These are phyloP conservation scores for Citrus hindsii DNA, from an alignment of 345 rosid genomes.

Conservation along the genomic window DNA sequence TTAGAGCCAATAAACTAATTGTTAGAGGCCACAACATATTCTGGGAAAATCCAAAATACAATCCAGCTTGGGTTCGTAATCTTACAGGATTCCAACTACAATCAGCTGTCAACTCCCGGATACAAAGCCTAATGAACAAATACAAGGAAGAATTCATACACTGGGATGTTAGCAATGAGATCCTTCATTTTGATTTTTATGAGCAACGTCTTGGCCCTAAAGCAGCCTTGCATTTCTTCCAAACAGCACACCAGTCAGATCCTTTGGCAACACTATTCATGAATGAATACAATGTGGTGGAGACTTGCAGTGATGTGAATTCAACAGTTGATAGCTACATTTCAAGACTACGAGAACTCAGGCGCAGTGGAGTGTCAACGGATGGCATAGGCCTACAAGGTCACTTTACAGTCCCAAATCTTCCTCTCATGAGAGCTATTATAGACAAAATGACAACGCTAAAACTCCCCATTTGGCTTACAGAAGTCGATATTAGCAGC, in stretches of 20 bases:
- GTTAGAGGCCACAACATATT: slow-evolving; percentile 88
- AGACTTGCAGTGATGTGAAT: slow-evolving; percentile 63
- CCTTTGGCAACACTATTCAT: slow-evolving; percentile 66
- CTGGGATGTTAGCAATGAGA: slow-evolving; percentile 91
- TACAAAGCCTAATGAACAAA: slow-evolving; percentile 66
- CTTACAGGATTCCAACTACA: slow-evolving; percentile 39
- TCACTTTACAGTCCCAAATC: slow-evolving; percentile 65
- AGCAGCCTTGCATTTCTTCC: slow-evolving; percentile 57
- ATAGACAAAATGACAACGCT: slow-evolving; percentile 70
- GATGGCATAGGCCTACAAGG: slow-evolving; percentile 77
- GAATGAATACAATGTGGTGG: slow-evolving; percentile 83
- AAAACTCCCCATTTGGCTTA: slow-evolving; percentile 82
- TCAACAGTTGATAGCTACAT: slow-evolving; percentile 67
- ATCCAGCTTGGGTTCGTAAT: slow-evolving; percentile 57
- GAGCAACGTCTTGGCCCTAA: slow-evolving; percentile 60
- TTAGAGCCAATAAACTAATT: slow-evolving; percentile 48
- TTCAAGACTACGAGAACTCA: slow-evolving; percentile 49
- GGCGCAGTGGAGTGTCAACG: slow-evolving; percentile 42
- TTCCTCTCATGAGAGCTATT: slow-evolving; percentile 62
- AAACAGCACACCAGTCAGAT: slow-evolving; percentile 54
- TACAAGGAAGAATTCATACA: slow-evolving; percentile 75
- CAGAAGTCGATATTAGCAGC: slow-evolving; percentile 69
- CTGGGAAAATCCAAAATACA: slow-evolving; percentile 87
- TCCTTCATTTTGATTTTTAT: slow-evolving; percentile 80
- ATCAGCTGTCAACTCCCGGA: slow-evolving; percentile 52